These are phyloP conservation scores for Oidium heveae DNA, from an alignment of 2,329 filamentous ascomycete species.

Conservation along the genomic window DNA sequence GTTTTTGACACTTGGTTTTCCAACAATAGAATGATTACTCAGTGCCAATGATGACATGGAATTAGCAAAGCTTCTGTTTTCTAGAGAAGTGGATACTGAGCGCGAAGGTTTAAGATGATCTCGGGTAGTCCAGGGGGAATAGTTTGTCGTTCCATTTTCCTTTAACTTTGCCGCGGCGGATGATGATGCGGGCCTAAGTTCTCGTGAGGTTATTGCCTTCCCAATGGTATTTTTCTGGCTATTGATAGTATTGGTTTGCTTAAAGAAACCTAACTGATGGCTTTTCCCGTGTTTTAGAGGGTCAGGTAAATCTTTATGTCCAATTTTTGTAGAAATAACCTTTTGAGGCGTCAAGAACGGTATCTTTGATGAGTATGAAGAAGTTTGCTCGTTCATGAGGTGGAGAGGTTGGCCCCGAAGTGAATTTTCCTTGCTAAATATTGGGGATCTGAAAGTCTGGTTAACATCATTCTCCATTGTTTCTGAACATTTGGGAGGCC, in stretches of 20 bases:
- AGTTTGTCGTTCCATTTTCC: constrained; percentile 24
- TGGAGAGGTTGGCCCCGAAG: no score
- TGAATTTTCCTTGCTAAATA: no score
- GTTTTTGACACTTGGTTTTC: constrained; percentile 46
- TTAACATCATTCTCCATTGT: constrained; percentile 14
- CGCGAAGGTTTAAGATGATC: constrained; percentile 21
- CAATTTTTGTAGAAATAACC: constrained; percentile 5
- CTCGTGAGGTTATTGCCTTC: constrained; percentile 14
- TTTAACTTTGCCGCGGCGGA: constrained; percentile 22
- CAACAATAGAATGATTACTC: constrained; percentile 7
- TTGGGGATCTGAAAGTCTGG: constrained; percentile 12
- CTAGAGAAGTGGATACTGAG: constrained; percentile 30
- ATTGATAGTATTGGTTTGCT: no score
- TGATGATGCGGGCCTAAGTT: constrained; percentile 16
- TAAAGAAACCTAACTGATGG: no score
- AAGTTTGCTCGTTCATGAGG: no score
- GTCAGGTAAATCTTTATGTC: no score
- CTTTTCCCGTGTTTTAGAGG: no score
- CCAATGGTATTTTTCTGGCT: neutral
- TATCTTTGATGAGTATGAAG: neutral
- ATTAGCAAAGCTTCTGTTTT: constrained; percentile 4
- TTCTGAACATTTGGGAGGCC: constrained; percentile 9
- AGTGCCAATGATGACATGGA: constrained; percentile 8
- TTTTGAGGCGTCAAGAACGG: constrained; percentile 11
- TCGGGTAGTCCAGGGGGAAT: constrained; percentile 18